Percentiles rank a stretch among this genome's conserved stretches.
phyloP scores from a whole-genome alignment of 2,329 filamentous ascomycete genomes.

The Coleophoma crateriformis region DNA sequence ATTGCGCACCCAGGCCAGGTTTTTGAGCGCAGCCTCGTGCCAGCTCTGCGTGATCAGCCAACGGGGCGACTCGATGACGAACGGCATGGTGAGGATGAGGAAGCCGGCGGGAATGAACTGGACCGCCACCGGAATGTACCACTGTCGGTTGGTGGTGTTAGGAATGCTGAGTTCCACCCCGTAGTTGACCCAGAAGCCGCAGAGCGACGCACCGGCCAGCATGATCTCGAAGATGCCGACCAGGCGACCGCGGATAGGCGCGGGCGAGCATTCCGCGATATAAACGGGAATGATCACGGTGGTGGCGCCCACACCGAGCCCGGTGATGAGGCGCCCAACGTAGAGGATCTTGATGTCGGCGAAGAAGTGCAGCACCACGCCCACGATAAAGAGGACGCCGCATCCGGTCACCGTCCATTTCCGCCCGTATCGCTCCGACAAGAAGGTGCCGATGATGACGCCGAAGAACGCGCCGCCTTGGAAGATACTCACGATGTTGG shows the following conservation, averaged over 20 bases:
- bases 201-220: conserved; percentile 31
- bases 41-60: conserved; percentile 64
- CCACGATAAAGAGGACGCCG: conserved; percentile 28
- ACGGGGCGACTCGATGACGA: conserved; percentile 58
- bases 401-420: conserved; percentile 33
- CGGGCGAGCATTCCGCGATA: conserved; percentile 29
- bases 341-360: conserved; percentile 28
- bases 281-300: conserved; percentile 33
- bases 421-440: conserved; percentile 35
- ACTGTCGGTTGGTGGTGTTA: conserved; percentile 29
- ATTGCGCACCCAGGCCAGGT: conserved; percentile 35
- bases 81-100: conserved; percentile 47
- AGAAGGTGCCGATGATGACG: conserved; percentile 40
- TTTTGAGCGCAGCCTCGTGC: conserved; percentile 38
- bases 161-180: conserved; percentile 29
- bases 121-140: conserved; percentile 50
- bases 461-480: conserved; percentile 62
- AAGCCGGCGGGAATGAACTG: conserved; percentile 47
- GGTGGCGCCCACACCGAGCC: conserved; percentile 37
- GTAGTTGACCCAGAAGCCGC: conserved; percentile 36
- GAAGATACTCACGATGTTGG: conserved; percentile 55
- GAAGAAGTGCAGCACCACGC: conserved; percentile 18
- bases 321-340: conserved; percentile 35
- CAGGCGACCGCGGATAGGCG: conserved; percentile 39
- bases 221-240: conserved; percentile 40